Percentiles rank a stretch among this genome's conserved stretches.
phyloP scores from a whole-genome alignment of 192 early-diverging fungal species.

The Linnemannia exigua region DNA sequence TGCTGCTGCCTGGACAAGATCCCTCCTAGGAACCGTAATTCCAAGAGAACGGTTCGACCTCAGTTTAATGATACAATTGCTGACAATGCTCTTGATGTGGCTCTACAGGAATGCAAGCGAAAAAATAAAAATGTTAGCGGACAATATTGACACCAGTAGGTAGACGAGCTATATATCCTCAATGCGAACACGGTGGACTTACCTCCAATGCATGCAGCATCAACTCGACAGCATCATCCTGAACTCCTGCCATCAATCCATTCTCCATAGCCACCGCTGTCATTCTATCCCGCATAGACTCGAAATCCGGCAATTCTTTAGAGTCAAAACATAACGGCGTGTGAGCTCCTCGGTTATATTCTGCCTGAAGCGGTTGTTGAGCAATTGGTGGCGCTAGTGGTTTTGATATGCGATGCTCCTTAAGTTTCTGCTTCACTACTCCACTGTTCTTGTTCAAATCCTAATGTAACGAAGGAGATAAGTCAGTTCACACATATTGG shows the following conservation, averaged over 20 bases:
- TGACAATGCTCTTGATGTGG: constrained; percentile 77
- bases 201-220: constrained; percentile 79
- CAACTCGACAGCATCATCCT: constrained; percentile 71
- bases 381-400: constrained; percentile 40
- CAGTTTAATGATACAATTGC: constrained; percentile 75
- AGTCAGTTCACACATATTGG: not conserved
- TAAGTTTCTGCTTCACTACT: constrained; percentile 26
- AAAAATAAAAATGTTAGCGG: not conserved
- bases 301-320: constrained; percentile 74
- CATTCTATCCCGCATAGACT: constrained; percentile 76
- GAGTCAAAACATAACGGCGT: constrained; percentile 77
- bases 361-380: constrained; percentile 36
- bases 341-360: constrained; percentile 77
- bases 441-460: constrained; percentile 26
- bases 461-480: not conserved
- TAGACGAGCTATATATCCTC: not conserved
- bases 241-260: constrained; percentile 74
- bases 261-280: constrained; percentile 77
- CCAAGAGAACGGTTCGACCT: constrained; percentile 75
- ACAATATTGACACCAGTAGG: not conserved
- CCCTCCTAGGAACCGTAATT: constrained; percentile 43
- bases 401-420: constrained; percentile 39
- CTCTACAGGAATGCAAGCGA: constrained; percentile 35
- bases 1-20: not conserved
- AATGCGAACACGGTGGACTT: not conserved